Conservation (phyloP, 305 asterid species). For the Fraxinus floribunda region DNA sequence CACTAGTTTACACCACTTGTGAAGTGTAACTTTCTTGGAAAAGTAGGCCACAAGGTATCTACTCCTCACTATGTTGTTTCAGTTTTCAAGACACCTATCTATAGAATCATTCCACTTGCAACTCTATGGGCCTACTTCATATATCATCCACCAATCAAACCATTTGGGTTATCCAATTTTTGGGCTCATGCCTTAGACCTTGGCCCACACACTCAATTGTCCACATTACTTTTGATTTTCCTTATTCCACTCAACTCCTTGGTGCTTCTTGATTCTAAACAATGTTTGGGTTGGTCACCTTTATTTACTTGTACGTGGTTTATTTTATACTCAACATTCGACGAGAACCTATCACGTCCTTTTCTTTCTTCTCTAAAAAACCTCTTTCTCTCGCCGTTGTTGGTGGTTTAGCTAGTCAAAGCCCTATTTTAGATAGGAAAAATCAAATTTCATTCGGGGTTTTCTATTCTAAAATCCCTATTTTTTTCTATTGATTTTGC, state of each 20-base stretch:
- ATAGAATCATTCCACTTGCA: background rate
- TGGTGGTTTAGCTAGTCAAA: too few species aligned
- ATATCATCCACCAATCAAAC: slow-evolving; percentile 1
- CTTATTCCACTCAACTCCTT: background rate
- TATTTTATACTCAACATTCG: background rate
- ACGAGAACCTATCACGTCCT: background rate
- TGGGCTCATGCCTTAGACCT: background rate
- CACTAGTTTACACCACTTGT: background rate
- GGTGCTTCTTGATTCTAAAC: background rate
- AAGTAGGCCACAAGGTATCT: slow-evolving; percentile 18
- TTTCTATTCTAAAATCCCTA: too few species aligned
- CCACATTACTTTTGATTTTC: background rate
- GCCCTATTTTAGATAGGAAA: too few species aligned
- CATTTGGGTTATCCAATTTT: background rate
- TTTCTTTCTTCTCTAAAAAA: too few species aligned
- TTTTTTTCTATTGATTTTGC: too few species aligned
- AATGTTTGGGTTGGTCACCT: background rate
- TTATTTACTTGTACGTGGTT: background rate
- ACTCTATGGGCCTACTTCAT: background rate
- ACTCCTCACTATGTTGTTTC: background rate
- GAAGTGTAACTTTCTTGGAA: slow-evolving; percentile 22
- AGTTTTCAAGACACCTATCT: background rate
- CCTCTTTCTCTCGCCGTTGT: too few species aligned
- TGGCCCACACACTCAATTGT: background rate
- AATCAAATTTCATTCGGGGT: too few species aligned